A percentile compares a stretch with the other conserved stretches of the same genome.
Conservation (phyloP, 805 yeast genomes). For the Torulaspora maleeae region DNA sequence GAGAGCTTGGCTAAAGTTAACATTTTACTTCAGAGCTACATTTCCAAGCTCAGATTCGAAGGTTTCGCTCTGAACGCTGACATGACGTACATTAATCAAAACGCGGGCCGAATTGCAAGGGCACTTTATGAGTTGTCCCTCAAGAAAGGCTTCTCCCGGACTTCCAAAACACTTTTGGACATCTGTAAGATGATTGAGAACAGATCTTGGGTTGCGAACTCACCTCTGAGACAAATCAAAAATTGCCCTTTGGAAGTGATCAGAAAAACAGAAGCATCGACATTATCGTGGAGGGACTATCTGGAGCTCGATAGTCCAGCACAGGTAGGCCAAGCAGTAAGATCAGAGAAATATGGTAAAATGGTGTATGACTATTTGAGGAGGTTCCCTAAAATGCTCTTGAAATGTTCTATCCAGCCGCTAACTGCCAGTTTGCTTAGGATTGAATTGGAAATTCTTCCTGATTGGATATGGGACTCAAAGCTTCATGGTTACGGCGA, state of each 20-base stretch:
- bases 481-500: slow-evolving; percentile 60
- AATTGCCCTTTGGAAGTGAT: slow-evolving; percentile 68
- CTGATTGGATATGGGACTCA: slow-evolving; percentile 77
- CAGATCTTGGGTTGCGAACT: slow-evolving; percentile 76
- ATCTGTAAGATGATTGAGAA: slow-evolving; percentile 76
- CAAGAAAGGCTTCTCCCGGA: slow-evolving; percentile 63
- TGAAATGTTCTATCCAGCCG: slow-evolving; percentile 68
- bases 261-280: slow-evolving; percentile 69
- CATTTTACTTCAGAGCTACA: slow-evolving; percentile 76
- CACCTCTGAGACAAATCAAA: slow-evolving; percentile 82
- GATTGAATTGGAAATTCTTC: slow-evolving; percentile 60
- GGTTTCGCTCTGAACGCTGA: slow-evolving; percentile 92
- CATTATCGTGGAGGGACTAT: slow-evolving; percentile 75
- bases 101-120: slow-evolving; percentile 82
- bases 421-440: slow-evolving; percentile 63
- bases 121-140: slow-evolving; percentile 79
- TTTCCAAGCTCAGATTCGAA: slow-evolving; percentile 68
- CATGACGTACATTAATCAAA: slow-evolving; percentile 88
- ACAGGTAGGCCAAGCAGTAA: slow-evolving; percentile 79
- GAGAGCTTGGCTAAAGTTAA: slow-evolving; percentile 77
- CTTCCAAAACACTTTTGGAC: slow-evolving; percentile 54
- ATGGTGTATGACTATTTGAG: slow-evolving; percentile 53
- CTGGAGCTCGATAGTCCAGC: slow-evolving; percentile 58
- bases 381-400: slow-evolving; percentile 65
- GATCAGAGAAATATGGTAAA: slow-evolving; percentile 63